Base-by-base conservation (phyloP, 192 early-diverging fungal species). In the Coemansia sp. region DNA sequence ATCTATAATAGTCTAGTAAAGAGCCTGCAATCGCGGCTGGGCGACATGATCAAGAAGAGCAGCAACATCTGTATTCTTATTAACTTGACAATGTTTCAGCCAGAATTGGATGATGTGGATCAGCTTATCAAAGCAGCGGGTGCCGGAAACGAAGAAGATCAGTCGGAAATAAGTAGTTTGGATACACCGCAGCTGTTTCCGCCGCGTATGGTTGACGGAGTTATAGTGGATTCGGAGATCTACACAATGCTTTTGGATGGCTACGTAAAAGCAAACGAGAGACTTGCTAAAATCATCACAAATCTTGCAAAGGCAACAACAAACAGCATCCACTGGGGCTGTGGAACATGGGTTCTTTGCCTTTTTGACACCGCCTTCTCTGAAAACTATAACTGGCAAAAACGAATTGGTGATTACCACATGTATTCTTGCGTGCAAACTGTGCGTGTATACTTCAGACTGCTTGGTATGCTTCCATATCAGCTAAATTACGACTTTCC, bases 321-420 rank as follows among this genome's bases (percentile, higher is more conserved):
- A 6, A 62, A 74, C 22, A 48, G 13, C 46, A 61, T 74, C 6
- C 64, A 68, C 62, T 74, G 72, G 72, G 72, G 72, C 11, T 54
- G 66, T 15, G 36, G 42, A 0, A 8, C 51, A 6, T 74, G 72
- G 72, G 39, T 74, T 0, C 57, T 74, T 15, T 22, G 49, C n/a
- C 32, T 74, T 32, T 45, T 68, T 26, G 55, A 11, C 40, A 52
- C n/a, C 7, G 66, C 59, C 4, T 57, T 58, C n/a, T 48, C 15
- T 9, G 13, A 7, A 7, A 48, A 48, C 46, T 48, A 16, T 16
- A 48, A 13, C 46, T 9, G 15, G 46, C 9, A 16, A 48, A 9
- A 48, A 16, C 3, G 15, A 48, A 16, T 13, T 48, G 7, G 46
- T 16, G 46, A n/a, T n/a, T n/a, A n/a, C n/a, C n/a, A n/a, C n/a